Evolutionary conservation across 2,329 filamentous ascomycete species (phyloP).

Genomic region (Colletotrichum sp.): DNA sequence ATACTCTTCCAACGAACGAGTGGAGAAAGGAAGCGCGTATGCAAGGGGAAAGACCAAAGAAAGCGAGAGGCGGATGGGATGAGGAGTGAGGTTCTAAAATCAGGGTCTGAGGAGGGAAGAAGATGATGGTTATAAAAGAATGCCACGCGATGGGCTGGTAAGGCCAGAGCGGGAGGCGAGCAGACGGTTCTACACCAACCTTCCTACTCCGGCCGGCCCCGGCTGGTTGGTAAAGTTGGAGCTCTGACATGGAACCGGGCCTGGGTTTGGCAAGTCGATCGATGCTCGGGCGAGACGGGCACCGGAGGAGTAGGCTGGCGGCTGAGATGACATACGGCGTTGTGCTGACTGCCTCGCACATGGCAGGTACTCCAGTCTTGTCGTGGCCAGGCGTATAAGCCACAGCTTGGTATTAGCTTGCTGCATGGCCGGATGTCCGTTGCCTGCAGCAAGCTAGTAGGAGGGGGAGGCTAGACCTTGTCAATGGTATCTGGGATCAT

Average conservation of each 20-base stretch:
- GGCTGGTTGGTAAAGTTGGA: constrained; percentile 10
- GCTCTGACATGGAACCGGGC: constrained; percentile 11
- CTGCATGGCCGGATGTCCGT: constrained; percentile 18
- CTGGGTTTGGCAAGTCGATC: background rate
- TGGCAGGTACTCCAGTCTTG: constrained; percentile 2
- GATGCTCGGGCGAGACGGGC: constrained; percentile 1
- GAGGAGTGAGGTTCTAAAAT: background rate
- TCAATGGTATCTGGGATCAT: background rate
- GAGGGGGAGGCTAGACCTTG: background rate
- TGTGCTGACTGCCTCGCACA: constrained; percentile 14
- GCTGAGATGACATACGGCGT: constrained; percentile 8
- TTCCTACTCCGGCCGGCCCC: background rate
- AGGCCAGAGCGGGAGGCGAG: background rate
- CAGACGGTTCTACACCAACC: background rate
- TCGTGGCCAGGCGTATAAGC: constrained; percentile 3
- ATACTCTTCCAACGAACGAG: constrained; percentile 8
- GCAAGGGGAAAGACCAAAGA: background rate
- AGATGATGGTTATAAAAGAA: constrained; percentile 3
- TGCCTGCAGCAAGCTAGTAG: background rate
- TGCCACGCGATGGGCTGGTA: background rate
- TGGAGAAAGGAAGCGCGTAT: background rate
- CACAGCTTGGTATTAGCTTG: background rate
- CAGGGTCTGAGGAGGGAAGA: background rate
- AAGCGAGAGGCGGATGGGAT: background rate
- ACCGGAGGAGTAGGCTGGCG: background rate